Conservation (phyloP, 2,329 filamentous ascomycete species). For the Leptosphaerulina australis region DNA sequence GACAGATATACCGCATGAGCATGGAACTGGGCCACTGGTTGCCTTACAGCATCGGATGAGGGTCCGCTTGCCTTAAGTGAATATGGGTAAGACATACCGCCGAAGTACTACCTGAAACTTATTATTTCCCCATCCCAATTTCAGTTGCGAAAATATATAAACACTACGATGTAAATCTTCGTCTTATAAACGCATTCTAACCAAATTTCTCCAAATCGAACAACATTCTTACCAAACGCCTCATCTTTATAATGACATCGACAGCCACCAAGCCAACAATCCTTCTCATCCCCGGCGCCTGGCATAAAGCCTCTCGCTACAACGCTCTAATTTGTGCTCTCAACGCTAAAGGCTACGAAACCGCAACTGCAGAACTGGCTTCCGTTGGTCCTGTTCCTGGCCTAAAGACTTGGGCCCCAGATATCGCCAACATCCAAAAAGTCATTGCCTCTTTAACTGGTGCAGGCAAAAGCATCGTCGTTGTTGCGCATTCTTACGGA, state of each 20-base stretch:
- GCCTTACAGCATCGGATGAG: constrained; percentile 5
- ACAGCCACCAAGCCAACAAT: constrained; percentile 6
- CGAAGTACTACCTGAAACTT: not conserved
- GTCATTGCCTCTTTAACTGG: not conserved
- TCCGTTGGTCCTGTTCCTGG: not conserved
- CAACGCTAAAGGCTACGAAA: not conserved
- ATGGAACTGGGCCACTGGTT: constrained; percentile 7
- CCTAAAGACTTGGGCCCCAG: not conserved
- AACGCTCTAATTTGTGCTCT: not conserved
- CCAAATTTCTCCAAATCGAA: no score
- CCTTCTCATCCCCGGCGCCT: constrained; percentile 13
- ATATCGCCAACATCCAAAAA: not conserved
- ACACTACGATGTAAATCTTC: no score
- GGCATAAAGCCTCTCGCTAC: constrained; percentile 4
- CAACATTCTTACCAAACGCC: no score
- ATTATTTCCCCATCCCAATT: not conserved
- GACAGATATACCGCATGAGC: not conserved
- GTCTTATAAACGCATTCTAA: no score
- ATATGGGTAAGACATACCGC: not conserved
- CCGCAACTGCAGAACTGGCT: constrained; percentile 1
- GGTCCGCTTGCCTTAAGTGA: not conserved
- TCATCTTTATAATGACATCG: not conserved
- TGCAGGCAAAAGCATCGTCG: not conserved
- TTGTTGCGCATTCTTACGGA: constrained; percentile 4
- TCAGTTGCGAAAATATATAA: not conserved